A percentile compares a stretch with the other conserved stretches of the same genome.
phyloP scores from a whole-genome alignment of 1,284 basidiomycete genomes.

The Microbotryum intermedium region DNA sequence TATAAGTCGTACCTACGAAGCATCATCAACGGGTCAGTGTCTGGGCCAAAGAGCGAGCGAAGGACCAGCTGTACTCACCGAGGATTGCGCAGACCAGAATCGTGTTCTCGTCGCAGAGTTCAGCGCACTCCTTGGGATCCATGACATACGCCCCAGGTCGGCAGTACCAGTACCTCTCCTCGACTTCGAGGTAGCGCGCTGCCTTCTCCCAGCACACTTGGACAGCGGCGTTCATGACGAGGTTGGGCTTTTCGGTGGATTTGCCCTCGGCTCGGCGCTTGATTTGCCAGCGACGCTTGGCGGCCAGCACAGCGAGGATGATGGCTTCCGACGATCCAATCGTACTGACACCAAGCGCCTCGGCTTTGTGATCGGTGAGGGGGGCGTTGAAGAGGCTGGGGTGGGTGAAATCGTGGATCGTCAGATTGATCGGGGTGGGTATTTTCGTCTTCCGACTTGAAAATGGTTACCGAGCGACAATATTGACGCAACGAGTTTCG shows the following conservation, averaged over 20 bases:
- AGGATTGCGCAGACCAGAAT: conserved; percentile 39
- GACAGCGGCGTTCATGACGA: conserved; percentile 39
- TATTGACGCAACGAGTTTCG: conserved; percentile 46
- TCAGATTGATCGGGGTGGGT: conserved; percentile 30
- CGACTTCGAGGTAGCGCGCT: conserved; percentile 37
- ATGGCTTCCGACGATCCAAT: conserved; percentile 38
- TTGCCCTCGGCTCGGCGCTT: conserved; percentile 37
- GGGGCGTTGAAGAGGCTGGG: conserved; percentile 38
- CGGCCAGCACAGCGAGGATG: conserved; percentile 38
- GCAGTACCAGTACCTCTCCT: conserved; percentile 30
- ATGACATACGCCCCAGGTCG: conserved; percentile 37
- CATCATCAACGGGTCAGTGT: conserved; percentile 7
- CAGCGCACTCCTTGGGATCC: conserved; percentile 43
- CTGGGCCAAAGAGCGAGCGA: not conserved
- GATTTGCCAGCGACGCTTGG: conserved; percentile 37
- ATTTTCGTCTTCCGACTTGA: no score
- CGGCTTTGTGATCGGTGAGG: conserved; percentile 27
- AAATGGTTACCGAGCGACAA: conserved; percentile 43
- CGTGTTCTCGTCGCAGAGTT: conserved; percentile 43
- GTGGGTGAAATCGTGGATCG: conserved; percentile 54
- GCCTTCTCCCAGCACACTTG: conserved; percentile 39
- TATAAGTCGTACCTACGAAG: conserved; percentile 18
- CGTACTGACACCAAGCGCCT: conserved; percentile 36
- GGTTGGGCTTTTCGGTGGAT: conserved; percentile 35
- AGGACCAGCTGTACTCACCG: conserved; percentile 44